These are phyloP conservation scores for Zoysia pacifica DNA, from an alignment of 176 grass and related monocot genomes.

Conservation along the genomic window DNA sequence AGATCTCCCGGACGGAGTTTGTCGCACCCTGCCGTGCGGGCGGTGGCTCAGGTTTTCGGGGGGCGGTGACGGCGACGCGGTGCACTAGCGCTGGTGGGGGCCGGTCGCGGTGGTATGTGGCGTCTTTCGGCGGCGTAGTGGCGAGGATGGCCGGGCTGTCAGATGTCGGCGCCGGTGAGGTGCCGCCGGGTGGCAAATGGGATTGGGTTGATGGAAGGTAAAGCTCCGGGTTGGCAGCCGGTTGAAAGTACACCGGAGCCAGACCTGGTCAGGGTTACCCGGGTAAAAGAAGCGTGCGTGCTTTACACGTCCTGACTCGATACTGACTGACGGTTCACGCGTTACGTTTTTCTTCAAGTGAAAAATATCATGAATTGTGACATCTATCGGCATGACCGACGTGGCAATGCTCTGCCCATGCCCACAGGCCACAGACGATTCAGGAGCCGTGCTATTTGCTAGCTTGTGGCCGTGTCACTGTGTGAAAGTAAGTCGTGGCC, in stretches of 20 bases:
- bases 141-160: constrained; percentile 19
- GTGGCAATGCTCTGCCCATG: neutral
- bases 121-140: constrained; percentile 52
- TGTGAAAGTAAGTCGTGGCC: no score
- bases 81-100: neutral
- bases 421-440: neutral
- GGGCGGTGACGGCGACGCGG: neutral
- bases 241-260: no score
- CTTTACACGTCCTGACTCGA: no score
- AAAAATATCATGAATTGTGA: neutral
- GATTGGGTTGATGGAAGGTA: constrained; percentile 18
- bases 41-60: neutral
- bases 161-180: constrained; percentile 43
- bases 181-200: constrained; percentile 24
- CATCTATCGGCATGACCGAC: neutral
- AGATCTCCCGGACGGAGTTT: neutral
- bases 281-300: neutral
- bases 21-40: neutral
- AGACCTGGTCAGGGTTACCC: no score
- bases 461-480: no score
- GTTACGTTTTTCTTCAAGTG: neutral
- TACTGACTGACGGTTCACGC: neutral
- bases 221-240: neutral
- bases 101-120: neutral
- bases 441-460: constrained; percentile 2